These are phyloP conservation scores for Geoglossum glabrum DNA, from an alignment of 495 filamentous ascomycete genomes.

Conservation along the genomic window DNA sequence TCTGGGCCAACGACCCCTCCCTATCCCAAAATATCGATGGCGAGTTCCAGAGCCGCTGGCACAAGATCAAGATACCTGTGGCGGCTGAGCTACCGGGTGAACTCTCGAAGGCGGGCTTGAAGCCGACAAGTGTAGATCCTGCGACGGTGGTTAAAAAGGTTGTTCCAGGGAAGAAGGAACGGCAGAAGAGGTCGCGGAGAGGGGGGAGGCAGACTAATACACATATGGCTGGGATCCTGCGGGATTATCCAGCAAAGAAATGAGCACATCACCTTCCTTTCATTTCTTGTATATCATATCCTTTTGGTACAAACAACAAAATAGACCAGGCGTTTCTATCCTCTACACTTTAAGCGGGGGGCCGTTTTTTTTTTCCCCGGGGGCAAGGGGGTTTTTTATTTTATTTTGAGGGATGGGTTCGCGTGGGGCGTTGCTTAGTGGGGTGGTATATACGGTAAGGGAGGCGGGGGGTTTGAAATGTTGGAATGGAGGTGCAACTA, in stretches of 20 bases:
- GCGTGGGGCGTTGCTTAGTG: too few species aligned
- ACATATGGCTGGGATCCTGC: conserved; percentile 76
- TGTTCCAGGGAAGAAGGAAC: conserved; percentile 32
- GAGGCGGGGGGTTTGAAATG: too few species aligned
- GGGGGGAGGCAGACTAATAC: conserved; percentile 77
- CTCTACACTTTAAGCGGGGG: too few species aligned
- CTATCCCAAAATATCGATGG: conserved; percentile 55
- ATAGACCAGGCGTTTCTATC: too few species aligned
- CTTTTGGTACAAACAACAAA: too few species aligned
- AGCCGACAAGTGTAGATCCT: conserved; percentile 54
- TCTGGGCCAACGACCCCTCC: conserved; percentile 74
- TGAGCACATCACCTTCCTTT: conserved; percentile 5
- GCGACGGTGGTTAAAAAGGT: conserved; percentile 37
- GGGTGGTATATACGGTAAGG: too few species aligned
- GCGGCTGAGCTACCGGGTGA: conserved; percentile 55
- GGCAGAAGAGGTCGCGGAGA: conserved; percentile 45
- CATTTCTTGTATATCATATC: too few species aligned
- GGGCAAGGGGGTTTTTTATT: too few species aligned
- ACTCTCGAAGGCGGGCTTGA: conserved; percentile 50
- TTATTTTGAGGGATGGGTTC: too few species aligned
- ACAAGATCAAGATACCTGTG: conserved; percentile 56
- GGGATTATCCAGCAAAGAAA: conserved; percentile 58
- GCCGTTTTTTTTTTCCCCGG: too few species aligned
- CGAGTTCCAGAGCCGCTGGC: conserved; percentile 69
- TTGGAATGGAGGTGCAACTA: too few species aligned